Evolutionary conservation across 495 filamentous ascomycete genomes (phyloP).

Genomic region (Talaromyces ruber): DNA sequence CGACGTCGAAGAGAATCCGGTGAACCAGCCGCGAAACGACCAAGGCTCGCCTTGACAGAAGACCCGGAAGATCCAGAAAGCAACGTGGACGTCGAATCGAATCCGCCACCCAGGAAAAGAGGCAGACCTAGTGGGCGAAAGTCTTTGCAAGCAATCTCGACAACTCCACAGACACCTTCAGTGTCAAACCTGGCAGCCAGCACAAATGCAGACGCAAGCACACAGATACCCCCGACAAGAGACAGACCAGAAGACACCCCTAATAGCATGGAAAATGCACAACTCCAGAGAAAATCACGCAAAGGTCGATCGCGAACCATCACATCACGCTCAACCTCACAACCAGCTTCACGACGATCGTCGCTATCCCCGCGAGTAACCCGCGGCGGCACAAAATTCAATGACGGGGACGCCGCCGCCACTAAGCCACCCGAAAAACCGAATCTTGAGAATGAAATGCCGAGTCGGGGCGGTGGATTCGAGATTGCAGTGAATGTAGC

Average conservation of each 20-base stretch:
- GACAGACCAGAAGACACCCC: background rate
- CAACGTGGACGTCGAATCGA: background rate
- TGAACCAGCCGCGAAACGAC: conserved; percentile 2
- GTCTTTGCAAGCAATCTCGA: background rate
- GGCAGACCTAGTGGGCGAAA: background rate
- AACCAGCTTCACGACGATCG: background rate
- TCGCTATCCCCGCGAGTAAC: background rate
- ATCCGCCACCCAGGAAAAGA: background rate
- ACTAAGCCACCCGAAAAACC: background rate
- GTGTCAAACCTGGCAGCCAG: background rate
- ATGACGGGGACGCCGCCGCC: background rate
- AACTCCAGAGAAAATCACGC: background rate
- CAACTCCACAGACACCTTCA: background rate
- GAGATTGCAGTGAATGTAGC: conserved; percentile 4
- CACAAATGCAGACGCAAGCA: background rate
- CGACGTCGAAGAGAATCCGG: conserved; percentile 2
- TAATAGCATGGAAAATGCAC: background rate
- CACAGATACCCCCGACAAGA: background rate
- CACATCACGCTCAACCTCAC: background rate
- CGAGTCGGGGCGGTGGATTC: background rate
- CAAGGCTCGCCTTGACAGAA: background rate
- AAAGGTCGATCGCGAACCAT: background rate
- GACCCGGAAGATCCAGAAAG: background rate
- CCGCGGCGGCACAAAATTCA: background rate
- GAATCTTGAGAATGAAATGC: background rate